Evolutionary conservation across 768 basidiomycete genomes (phyloP).

Genomic region (Tephrocybe sp.): DNA sequence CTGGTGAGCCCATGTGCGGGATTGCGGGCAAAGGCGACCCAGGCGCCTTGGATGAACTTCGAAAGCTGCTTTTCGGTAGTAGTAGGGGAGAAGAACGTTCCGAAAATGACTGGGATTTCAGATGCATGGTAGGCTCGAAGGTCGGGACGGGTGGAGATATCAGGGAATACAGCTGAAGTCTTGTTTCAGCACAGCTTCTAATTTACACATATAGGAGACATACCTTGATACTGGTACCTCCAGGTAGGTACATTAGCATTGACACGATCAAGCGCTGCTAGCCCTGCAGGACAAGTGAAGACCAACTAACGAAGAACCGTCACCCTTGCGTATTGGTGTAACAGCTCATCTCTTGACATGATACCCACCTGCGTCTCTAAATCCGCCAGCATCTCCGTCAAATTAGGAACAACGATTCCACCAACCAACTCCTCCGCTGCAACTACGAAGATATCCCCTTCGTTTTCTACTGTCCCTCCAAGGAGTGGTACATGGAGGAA

Average conservation of each 20-base stretch:
- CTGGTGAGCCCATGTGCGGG: slow-evolving; percentile 26
- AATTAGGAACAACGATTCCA: slow-evolving; percentile 5
- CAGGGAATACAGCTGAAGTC: slow-evolving; percentile 30
- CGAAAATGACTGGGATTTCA: slow-evolving; percentile 38
- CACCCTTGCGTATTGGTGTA: not conserved
- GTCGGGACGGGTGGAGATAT: slow-evolving; percentile 29
- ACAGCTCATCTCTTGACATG: too few species aligned
- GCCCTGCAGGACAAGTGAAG: slow-evolving; percentile 13
- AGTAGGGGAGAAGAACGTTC: slow-evolving; percentile 22
- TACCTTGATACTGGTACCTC: slow-evolving; percentile 19
- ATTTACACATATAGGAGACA: slow-evolving; percentile 16
- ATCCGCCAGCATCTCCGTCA: slow-evolving; percentile 9
- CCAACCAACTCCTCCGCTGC: not conserved
- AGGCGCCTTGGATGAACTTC: slow-evolving; percentile 30
- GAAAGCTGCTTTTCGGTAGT: slow-evolving; percentile 26
- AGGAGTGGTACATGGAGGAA: slow-evolving; percentile 14
- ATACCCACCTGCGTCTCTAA: slow-evolving; percentile 1
- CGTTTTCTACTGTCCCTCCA: slow-evolving; percentile 26
- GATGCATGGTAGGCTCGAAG: slow-evolving; percentile 35
- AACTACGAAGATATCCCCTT: slow-evolving; percentile 12
- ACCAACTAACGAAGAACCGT: not conserved
- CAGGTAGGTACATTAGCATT: slow-evolving; percentile 14
- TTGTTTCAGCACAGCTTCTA: slow-evolving; percentile 20
- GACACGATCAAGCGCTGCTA: slow-evolving; percentile 2
- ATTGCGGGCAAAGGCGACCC: slow-evolving; percentile 39